Evolutionary conservation across 2,329 filamentous ascomycete genomes (phyloP).

Genomic region (Microcyclospora pomicola): DNA sequence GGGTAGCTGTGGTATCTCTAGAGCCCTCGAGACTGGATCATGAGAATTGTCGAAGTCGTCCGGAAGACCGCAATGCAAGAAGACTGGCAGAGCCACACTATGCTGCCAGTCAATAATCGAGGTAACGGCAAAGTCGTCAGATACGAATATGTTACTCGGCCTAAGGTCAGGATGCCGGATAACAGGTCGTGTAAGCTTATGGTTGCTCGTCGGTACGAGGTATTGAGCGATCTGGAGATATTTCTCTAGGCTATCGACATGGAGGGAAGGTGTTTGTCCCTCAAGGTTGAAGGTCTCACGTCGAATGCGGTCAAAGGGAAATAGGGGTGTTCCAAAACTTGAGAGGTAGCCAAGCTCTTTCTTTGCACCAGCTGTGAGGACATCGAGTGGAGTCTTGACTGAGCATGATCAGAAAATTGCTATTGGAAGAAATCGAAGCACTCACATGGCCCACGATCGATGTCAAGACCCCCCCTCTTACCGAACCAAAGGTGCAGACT

Average conservation of each 20-base stretch:
- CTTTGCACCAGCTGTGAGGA: constrained; percentile 18
- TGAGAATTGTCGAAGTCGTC: constrained; percentile 25
- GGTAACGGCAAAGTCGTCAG: constrained; percentile 13
- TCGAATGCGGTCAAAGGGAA: constrained; percentile 20
- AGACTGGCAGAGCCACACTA: constrained; percentile 23
- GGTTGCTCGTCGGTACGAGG: neutral
- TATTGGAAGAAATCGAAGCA: constrained; percentile 3
- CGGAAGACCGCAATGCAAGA: constrained; percentile 27
- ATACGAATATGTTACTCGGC: constrained; percentile 22
- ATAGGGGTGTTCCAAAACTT: constrained; percentile 17
- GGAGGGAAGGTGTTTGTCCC: constrained; percentile 16
- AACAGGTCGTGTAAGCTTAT: neutral
- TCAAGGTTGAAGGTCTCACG: constrained; percentile 21
- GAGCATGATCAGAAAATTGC: constrained; percentile 8
- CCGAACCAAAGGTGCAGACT: constrained; percentile 20
- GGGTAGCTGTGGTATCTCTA: constrained; percentile 2
- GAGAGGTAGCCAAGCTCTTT: constrained; percentile 22
- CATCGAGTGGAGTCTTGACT: constrained; percentile 15
- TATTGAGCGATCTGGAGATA: constrained; percentile 15
- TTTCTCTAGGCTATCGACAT: constrained; percentile 19
- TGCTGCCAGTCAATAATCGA: constrained; percentile 32
- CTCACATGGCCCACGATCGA: constrained; percentile 23
- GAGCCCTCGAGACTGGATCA: neutral
- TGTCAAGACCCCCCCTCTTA: constrained; percentile 13
- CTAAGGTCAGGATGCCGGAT: constrained; percentile 24